Evolutionary conservation across 164 flowering plant genomes (phyloP), one percentile per base, ranked within the genome.

Genomic region (Vitis riparia): DNA sequence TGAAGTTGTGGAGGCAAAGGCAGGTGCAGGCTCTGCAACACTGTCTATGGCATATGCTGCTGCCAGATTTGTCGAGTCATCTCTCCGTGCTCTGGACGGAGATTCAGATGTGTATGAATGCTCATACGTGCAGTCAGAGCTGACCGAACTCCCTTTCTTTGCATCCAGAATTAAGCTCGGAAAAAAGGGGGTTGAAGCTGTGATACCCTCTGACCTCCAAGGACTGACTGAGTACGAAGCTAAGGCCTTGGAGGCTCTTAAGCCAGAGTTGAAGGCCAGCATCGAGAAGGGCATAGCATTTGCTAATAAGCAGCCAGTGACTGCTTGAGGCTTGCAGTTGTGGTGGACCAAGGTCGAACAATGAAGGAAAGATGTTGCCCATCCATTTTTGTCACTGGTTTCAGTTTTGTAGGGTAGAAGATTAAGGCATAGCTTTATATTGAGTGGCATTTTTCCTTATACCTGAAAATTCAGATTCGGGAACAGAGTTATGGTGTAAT

Each of bases 31-130:
- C 5, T 88, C 92, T 59, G 92, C 90, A 11, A 89, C 91, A 14
- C 72, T 89, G 29, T 87, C 93, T 2, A 87, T 89, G 93, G 91
- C 93, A 19, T 87, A 89, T 81, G 93, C 91, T 49, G 94, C 93
- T 7, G 94, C 91, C 9, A 79, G 94, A 76, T 89, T 87, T 78
- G 87, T 89, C 0, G 94, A 89, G 77, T 87, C 94, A 5, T 84
- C 91, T 62, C 91, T 89, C 13, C 86, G 91, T 62, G 94, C 91
- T 37, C 75, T 89, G 65, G 91, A 87, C 68, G 91, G 91, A 66
- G 91, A 88, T 69, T 73, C 69, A 3, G 91, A 89, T 80, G 94
- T 89, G 12, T 89, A 86, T 11, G 94, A 89, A 71, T 89, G 91
- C 71, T 32, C 86, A 1, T 89, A 55, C 64, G 80, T 87, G 67